phyloP scores from a whole-genome alignment of 495 filamentous ascomycete species.

The Podospora comata region DNA sequence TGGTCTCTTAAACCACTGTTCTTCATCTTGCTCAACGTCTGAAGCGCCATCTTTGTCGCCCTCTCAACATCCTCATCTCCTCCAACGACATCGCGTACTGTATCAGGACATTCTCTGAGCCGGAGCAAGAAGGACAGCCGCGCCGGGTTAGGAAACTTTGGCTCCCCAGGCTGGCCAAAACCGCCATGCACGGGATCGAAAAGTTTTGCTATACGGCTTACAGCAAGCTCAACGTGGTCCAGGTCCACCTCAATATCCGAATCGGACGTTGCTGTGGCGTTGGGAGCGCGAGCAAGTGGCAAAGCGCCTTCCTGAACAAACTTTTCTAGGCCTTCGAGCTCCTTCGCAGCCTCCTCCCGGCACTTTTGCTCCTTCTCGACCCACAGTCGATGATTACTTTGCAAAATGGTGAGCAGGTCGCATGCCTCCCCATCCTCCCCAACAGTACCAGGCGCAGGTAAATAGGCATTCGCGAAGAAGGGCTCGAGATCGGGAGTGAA shows the following conservation, averaged over 20 bases:
- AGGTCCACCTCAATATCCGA: conserved; percentile 58
- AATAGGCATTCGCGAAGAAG: conserved; percentile 95
- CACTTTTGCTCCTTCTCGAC: conserved; percentile 76
- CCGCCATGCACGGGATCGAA: conserved; percentile 79
- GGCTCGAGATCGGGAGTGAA: conserved; percentile 90
- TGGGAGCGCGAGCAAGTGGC: conserved; percentile 27
- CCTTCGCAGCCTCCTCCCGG: conserved; percentile 75
- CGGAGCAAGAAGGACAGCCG: conserved; percentile 82
- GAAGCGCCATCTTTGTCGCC: conserved; percentile 76
- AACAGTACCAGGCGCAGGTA: conserved; percentile 74
- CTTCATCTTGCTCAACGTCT: conserved; percentile 77
- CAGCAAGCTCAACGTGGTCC: conserved; percentile 88
- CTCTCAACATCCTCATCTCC: conserved; percentile 73
- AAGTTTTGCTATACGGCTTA: conserved; percentile 69
- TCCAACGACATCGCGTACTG: conserved; percentile 72
- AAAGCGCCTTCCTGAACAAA: conserved; percentile 80
- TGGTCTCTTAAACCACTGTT: conserved; percentile 90
- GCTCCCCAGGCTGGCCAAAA: conserved; percentile 57
- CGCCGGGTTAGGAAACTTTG: conserved; percentile 88
- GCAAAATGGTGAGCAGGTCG: conserved; percentile 77
- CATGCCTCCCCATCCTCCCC: conserved; percentile 46
- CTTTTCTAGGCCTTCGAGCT: conserved; percentile 72
- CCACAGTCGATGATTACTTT: conserved; percentile 82
- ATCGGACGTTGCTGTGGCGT: conserved; percentile 39
- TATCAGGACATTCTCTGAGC: conserved; percentile 65